Conservation (phyloP, 768 basidiomycete species). For the Hypholoma fasciculare region DNA sequence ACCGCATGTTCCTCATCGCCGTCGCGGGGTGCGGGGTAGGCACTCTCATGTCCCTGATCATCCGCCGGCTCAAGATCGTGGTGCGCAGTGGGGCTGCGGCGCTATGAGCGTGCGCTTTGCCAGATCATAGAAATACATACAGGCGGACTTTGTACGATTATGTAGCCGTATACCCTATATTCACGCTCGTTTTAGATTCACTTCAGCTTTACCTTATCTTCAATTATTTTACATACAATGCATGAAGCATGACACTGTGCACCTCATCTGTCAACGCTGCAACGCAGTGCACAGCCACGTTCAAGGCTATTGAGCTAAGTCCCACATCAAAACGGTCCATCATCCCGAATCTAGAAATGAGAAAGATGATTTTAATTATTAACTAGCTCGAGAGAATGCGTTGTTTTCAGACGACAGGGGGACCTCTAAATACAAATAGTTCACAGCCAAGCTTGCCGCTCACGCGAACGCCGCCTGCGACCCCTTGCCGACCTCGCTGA, state of each 20-base stretch:
- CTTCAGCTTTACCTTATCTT: too few species aligned
- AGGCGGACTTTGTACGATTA: too few species aligned
- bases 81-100: not conserved
- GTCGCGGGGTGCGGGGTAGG: not conserved
- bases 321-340: too few species aligned
- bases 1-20: slow-evolving; percentile 3
- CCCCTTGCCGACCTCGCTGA: slow-evolving; percentile 47
- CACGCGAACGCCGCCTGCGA: slow-evolving; percentile 46
- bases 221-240: too few species aligned
- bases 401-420: slow-evolving; percentile 9
- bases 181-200: too few species aligned
- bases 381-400: slow-evolving; percentile 12
- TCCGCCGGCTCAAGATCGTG: not conserved
- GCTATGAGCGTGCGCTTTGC: not conserved
- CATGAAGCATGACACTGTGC: too few species aligned
- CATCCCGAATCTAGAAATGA: not conserved
- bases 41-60: not conserved
- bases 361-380: not conserved
- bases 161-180: too few species aligned
- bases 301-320: too few species aligned
- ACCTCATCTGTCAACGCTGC: too few species aligned
- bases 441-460: slow-evolving; percentile 4
- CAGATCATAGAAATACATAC: too few species aligned
- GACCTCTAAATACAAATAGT: slow-evolving; percentile 21
- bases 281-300: too few species aligned